Evolutionary conservation across 2,329 filamentous ascomycete species (phyloP).

Genomic region (Escovopsis sp.): DNA sequence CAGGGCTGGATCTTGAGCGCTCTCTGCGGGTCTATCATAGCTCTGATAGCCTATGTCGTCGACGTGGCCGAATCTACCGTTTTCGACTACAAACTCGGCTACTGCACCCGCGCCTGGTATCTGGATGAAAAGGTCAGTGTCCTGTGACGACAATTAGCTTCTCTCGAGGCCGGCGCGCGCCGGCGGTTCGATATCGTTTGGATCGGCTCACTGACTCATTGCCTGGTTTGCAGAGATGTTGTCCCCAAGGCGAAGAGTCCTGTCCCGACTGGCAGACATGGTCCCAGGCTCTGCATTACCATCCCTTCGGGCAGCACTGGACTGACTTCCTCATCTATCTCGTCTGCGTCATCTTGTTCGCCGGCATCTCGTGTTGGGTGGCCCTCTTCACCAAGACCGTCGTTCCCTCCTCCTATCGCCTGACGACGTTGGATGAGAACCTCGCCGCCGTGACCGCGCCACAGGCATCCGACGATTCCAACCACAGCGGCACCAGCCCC

Average conservation of each 20-base stretch:
- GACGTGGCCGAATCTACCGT: constrained; percentile 73
- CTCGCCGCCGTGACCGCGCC: constrained; percentile 50
- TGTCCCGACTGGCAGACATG: constrained; percentile 44
- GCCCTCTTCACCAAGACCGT: constrained; percentile 88
- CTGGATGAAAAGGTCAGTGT: constrained; percentile 47
- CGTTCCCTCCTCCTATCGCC: constrained; percentile 73
- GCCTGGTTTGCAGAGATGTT: constrained; percentile 29
- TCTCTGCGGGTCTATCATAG: constrained; percentile 74
- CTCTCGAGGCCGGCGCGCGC: too few species aligned
- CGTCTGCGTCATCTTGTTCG: constrained; percentile 52
- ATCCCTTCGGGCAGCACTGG: constrained; percentile 36
- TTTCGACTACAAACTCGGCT: constrained; percentile 86
- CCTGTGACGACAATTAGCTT: too few species aligned
- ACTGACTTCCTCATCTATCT: constrained; percentile 72
- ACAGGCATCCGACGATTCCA: constrained; percentile 24
- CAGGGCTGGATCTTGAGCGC: constrained; percentile 94
- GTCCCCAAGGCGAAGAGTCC: constrained; percentile 35
- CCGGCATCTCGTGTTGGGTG: constrained; percentile 59
- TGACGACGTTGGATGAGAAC: constrained; percentile 87
- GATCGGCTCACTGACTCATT: constrained; percentile 4
- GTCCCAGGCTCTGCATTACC: constrained; percentile 33
- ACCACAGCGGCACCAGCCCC: constrained; percentile 31
- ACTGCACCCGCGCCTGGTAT: constrained; percentile 61
- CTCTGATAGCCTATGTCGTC: constrained; percentile 73
- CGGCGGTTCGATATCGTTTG: too few species aligned